phyloP scores from a whole-genome alignment of 2,329 filamentous ascomycete genomes.

The Pseudogymnoascus sp. region DNA sequence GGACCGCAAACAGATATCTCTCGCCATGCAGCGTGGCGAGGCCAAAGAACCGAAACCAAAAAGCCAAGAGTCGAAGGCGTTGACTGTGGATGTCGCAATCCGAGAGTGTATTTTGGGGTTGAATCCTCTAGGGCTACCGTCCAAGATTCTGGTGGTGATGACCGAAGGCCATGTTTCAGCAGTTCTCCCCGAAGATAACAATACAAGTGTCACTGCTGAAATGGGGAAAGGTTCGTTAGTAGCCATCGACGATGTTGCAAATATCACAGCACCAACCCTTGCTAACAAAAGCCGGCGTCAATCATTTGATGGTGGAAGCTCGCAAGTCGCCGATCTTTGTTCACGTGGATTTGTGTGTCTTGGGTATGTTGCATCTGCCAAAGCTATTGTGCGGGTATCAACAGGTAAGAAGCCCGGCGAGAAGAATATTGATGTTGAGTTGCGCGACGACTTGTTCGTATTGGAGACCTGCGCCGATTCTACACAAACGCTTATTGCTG shows the following conservation, averaged over 20 bases:
- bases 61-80: slow-evolving; percentile 41
- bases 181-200: slow-evolving; percentile 56
- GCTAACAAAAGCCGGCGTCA: slow-evolving; percentile 18
- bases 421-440: slow-evolving; percentile 68
- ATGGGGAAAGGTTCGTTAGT: slow-evolving; percentile 77
- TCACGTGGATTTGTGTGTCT: slow-evolving; percentile 75
- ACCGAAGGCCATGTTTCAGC: slow-evolving; percentile 70
- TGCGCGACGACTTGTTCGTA: slow-evolving; percentile 79
- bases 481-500: slow-evolving; percentile 78
- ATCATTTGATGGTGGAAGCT: slow-evolving; percentile 30
- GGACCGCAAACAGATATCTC: slow-evolving; percentile 47
- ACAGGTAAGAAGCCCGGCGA: slow-evolving; percentile 47
- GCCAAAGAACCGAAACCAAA: slow-evolving; percentile 23
- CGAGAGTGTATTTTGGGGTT: slow-evolving; percentile 77
- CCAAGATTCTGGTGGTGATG: slow-evolving; percentile 72
- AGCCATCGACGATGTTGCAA: slow-evolving; percentile 66
- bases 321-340: slow-evolving; percentile 50
- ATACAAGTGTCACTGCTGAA: slow-evolving; percentile 57
- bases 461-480: slow-evolving; percentile 96
- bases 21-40: slow-evolving; percentile 16
- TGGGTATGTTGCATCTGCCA: slow-evolving; percentile 78
- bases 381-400: slow-evolving; percentile 48
- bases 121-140: slow-evolving; percentile 67
- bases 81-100: slow-evolving; percentile 67
- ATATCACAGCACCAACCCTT: slow-evolving; percentile 25